phyloP scores from a whole-genome alignment of 441 rosid genomes.

The Adansonia gregorii region DNA sequence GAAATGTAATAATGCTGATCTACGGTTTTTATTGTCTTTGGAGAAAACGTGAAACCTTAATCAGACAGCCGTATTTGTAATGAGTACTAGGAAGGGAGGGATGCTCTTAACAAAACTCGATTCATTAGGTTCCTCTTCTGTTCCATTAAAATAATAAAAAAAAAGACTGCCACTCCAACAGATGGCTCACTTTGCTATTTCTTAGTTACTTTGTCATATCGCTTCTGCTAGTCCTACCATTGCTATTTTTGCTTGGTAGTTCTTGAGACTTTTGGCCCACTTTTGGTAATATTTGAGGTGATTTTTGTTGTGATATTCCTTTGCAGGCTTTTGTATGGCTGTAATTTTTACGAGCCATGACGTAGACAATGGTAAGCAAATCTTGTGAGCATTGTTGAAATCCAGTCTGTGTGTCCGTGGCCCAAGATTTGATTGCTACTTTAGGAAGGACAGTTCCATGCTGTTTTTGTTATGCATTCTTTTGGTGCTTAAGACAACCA shows the following conservation, averaged over 20 bases:
- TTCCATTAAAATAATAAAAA: background rate
- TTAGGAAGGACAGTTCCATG: conserved; percentile 16
- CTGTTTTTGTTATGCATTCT: background rate
- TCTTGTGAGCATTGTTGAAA: background rate
- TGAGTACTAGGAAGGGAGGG: background rate
- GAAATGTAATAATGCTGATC: background rate
- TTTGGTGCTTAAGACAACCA: conserved; percentile 11
- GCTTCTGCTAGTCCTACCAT: background rate
- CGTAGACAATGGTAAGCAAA: conserved; percentile 2
- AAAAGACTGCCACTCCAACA: background rate
- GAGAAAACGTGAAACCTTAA: background rate
- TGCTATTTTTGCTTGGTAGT: background rate
- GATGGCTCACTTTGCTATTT: background rate
- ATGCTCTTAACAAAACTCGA: background rate
- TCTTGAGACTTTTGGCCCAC: background rate
- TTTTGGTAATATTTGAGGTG: background rate
- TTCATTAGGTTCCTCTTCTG: background rate
- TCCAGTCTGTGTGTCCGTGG: background rate
- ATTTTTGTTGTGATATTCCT: background rate
- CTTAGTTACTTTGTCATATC: background rate
- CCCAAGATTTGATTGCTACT: background rate
- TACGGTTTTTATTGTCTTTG: background rate
- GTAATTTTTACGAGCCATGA: background rate
- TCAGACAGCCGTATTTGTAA: background rate
- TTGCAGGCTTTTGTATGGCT: background rate